Conservation (phyloP, 2,329 filamentous ascomycete species). For the Phialophora chinensis region DNA sequence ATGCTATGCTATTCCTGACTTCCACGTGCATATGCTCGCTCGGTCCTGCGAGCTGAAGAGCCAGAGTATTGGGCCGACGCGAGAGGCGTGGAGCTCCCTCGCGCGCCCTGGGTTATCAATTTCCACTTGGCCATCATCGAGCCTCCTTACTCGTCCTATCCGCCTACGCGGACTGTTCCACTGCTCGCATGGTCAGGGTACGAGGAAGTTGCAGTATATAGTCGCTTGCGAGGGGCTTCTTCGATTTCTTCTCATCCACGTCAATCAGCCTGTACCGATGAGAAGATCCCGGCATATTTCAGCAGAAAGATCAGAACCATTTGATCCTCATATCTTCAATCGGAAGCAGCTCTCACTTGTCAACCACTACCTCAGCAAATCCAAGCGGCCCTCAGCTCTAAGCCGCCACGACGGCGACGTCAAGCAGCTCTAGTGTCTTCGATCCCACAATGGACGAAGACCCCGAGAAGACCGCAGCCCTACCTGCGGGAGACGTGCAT, state of each 20-base stretch:
- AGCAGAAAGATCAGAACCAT: not conserved
- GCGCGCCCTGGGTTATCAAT: not conserved
- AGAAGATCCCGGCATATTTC: not conserved
- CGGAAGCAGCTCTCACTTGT: not conserved
- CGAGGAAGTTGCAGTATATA: not conserved
- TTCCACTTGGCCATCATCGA: not conserved
- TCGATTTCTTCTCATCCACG: not conserved
- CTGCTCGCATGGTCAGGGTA: not conserved
- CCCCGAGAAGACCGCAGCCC: conserved; percentile 16
- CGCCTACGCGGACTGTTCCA: not conserved
- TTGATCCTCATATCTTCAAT: not conserved
- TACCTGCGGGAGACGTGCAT: not conserved
- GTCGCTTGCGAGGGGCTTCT: not conserved
- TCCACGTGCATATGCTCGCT: not conserved
- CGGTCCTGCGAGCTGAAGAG: not conserved
- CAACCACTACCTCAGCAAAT: not conserved
- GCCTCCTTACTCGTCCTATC: not conserved
- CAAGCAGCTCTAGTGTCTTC: conserved; percentile 7
- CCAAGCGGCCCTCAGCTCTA: not conserved
- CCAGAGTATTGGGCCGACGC: not conserved
- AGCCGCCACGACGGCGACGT: not conserved
- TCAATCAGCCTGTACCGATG: not conserved
- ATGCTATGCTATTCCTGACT: not conserved
- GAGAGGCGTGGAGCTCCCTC: not conserved
- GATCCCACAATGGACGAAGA: conserved; percentile 18